phyloP scores from a whole-genome alignment of 2,329 filamentous ascomycete genomes.

The Fusarium tuaranense region DNA sequence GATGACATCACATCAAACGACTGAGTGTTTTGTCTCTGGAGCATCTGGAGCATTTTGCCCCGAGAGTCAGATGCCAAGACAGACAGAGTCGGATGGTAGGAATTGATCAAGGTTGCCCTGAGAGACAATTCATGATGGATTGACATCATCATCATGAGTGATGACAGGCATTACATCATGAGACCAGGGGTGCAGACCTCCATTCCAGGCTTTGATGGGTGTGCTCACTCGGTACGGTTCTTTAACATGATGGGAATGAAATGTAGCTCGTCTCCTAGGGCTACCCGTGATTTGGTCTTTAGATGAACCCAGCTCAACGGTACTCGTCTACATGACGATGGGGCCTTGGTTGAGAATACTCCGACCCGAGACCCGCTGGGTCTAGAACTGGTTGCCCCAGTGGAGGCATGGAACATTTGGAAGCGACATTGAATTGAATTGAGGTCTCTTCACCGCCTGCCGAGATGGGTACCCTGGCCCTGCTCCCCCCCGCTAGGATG shows the following conservation, averaged over 20 bases:
- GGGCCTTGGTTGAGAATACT: constrained; percentile 8
- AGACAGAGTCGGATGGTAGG: not conserved
- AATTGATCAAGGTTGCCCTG: not conserved
- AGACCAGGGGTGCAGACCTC: constrained; percentile 15
- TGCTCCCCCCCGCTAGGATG: not conserved
- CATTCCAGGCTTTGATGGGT: not conserved
- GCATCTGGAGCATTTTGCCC: not conserved
- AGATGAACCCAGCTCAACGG: not conserved
- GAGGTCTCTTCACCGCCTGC: constrained; percentile 6
- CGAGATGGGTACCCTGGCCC: not conserved
- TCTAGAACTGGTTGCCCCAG: not conserved
- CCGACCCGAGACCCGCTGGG: constrained; percentile 10
- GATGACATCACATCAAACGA: not conserved
- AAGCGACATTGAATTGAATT: not conserved
- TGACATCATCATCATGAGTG: constrained; percentile 31
- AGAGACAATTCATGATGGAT: constrained; percentile 19
- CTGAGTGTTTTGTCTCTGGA: not conserved
- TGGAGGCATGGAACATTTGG: not conserved
- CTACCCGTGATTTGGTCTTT: constrained; percentile 16
- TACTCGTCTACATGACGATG: constrained; percentile 10
- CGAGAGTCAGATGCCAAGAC: not conserved
- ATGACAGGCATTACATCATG: constrained; percentile 32
- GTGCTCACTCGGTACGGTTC: not conserved
- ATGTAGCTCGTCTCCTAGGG: not conserved
- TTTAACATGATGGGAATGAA: constrained; percentile 1